Evolutionary conservation across 345 rosid species (phyloP).

Genomic region (Hevea brasiliensis): DNA sequence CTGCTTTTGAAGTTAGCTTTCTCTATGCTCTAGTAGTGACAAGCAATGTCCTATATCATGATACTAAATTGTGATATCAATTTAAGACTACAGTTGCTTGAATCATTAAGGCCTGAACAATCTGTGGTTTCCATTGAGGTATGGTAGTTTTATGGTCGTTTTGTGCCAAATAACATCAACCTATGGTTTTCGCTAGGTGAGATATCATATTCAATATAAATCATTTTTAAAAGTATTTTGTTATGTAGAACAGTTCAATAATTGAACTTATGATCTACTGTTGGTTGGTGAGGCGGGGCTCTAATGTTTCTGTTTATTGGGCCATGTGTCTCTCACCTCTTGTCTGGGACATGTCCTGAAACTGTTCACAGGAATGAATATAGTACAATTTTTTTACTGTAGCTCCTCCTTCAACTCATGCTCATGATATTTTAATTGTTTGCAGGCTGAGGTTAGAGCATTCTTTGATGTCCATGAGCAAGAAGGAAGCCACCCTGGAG

Average conservation of each 20-base stretch:
- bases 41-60: neutral
- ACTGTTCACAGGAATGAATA: no score
- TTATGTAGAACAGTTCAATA: neutral
- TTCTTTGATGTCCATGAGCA: conserved; percentile 36
- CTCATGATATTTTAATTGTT: neutral
- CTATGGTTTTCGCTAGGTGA: neutral
- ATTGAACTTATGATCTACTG: neutral
- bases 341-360: neutral
- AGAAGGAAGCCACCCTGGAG: conserved; percentile 36
- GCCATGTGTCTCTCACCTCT: neutral
- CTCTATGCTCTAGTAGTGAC: neutral
- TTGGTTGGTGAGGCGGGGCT: neutral
- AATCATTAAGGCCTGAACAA: neutral
- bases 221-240: neutral
- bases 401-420: neutral
- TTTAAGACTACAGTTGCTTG: neutral
- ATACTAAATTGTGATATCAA: neutral
- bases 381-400: neutral
- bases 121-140: neutral
- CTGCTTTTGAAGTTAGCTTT: neutral
- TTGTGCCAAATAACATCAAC: neutral
- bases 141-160: neutral
- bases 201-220: neutral
- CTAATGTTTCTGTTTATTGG: neutral
- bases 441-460: conserved; percentile 32